Conservation (phyloP, 257 asterid species). For the Capsicum chinense region DNA sequence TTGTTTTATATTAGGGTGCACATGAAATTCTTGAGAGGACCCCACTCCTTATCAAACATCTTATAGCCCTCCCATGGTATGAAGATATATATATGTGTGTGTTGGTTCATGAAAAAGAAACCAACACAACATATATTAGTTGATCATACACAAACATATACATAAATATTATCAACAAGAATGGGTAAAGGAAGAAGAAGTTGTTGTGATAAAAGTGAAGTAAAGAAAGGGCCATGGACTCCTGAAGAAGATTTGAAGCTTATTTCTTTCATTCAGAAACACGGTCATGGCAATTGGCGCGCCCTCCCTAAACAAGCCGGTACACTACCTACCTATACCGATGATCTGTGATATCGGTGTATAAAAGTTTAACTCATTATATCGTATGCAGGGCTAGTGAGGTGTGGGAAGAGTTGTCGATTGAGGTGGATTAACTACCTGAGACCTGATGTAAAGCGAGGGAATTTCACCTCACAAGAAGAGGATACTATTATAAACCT, state of each 20-base stretch:
- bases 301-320: constrained; percentile 83
- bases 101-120: neutral
- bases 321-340: constrained; percentile 19
- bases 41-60: constrained; percentile 1
- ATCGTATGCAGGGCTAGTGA: constrained; percentile 48
- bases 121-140: neutral
- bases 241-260: constrained; percentile 66
- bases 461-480: constrained; percentile 66
- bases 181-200: constrained; percentile 72
- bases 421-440: constrained; percentile 87
- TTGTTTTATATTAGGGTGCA: neutral
- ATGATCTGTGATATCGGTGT: neutral
- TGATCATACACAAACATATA: neutral
- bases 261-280: constrained; percentile 46
- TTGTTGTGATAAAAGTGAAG: constrained; percentile 72
- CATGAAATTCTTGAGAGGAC: neutral
- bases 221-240: constrained; percentile 78
- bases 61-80: neutral
- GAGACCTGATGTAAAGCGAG: constrained; percentile 76
- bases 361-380: neutral
- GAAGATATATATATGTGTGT: neutral
- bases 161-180: neutral
- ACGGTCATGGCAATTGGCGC: constrained; percentile 82
- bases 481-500: constrained; percentile 64
- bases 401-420: constrained; percentile 87